A percentile compares a stretch with the other conserved stretches of the same genome.
These are phyloP conservation scores for Periconia sp. DNA, from an alignment of 2,329 filamentous ascomycete species.

Conservation along the genomic window DNA sequence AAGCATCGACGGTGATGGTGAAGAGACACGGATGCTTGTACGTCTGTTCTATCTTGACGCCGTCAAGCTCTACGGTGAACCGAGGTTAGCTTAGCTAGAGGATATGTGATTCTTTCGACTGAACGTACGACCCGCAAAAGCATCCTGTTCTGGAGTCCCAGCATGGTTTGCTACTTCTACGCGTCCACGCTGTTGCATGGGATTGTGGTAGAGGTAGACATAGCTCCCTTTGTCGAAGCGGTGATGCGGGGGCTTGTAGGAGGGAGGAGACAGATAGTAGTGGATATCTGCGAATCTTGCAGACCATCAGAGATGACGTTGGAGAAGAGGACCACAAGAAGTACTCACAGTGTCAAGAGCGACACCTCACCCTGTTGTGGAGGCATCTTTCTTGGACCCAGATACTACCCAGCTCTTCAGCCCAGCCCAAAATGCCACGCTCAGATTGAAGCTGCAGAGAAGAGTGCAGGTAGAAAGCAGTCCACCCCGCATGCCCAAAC, in stretches of 20 bases:
- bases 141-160: slow-evolving; percentile 78
- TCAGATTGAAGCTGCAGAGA: not conserved
- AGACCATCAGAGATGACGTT: slow-evolving; percentile 5
- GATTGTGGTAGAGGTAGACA: slow-evolving; percentile 79
- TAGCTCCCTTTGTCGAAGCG: slow-evolving; percentile 82
- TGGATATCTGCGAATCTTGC: slow-evolving; percentile 77
- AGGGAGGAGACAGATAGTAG: slow-evolving; percentile 76
- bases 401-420: too few species aligned
- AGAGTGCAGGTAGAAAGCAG: not conserved
- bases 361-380: slow-evolving; percentile 55
- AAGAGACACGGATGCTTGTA: slow-evolving; percentile 77
- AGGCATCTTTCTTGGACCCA: too few species aligned
- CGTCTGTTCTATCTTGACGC: slow-evolving; percentile 69
- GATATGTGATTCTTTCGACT: too few species aligned
- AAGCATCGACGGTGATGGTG: slow-evolving; percentile 66
- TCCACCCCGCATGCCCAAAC: too few species aligned
- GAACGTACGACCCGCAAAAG: slow-evolving; percentile 74
- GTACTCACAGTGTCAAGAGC: slow-evolving; percentile 54
- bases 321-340: not conserved
- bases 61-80: slow-evolving; percentile 64
- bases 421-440: too few species aligned
- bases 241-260: slow-evolving; percentile 73
- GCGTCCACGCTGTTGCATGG: slow-evolving; percentile 69
- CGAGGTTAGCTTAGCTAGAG: slow-evolving; percentile 26
- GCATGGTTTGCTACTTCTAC: slow-evolving; percentile 78